phyloP scores from a whole-genome alignment of 2,329 filamentous ascomycete genomes.

The Botrytis sinoallii region DNA sequence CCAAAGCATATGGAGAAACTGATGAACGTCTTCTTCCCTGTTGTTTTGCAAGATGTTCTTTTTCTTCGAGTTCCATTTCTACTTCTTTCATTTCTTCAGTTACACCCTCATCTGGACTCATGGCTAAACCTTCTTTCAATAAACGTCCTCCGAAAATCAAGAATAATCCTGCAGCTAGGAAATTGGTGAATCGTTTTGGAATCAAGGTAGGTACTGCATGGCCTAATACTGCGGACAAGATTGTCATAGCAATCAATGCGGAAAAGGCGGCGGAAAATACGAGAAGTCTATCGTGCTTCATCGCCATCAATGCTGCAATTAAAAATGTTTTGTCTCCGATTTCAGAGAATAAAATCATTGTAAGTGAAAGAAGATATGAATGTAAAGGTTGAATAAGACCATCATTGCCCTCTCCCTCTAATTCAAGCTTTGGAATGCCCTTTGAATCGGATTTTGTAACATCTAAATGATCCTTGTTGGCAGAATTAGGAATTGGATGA shows the following conservation, averaged over 20 bases:
- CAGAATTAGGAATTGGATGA: slow-evolving; percentile 63
- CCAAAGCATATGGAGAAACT: slow-evolving; percentile 72
- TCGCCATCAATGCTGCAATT: slow-evolving; percentile 95
- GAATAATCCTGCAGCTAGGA: slow-evolving; percentile 81
- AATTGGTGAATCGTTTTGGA: slow-evolving; percentile 85
- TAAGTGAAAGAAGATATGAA: slow-evolving; percentile 86
- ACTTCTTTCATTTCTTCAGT: slow-evolving; percentile 98
- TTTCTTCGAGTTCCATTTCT: slow-evolving; percentile 88
- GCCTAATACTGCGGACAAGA: slow-evolving; percentile 87
- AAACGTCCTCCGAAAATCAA: slow-evolving; percentile 84
- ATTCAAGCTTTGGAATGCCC: slow-evolving; percentile 37
- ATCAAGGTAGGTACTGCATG: slow-evolving; percentile 89
- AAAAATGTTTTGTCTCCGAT: slow-evolving; percentile 98
- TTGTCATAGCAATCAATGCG: slow-evolving; percentile 89
- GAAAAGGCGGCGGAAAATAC: slow-evolving; percentile 95
- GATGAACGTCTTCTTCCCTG: slow-evolving; percentile 63
- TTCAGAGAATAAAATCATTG: slow-evolving; percentile 97
- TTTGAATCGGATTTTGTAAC: slow-evolving; percentile 45
- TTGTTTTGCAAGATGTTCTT: slow-evolving; percentile 73
- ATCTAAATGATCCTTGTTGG: slow-evolving; percentile 62
- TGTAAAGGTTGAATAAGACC: slow-evolving; percentile 77
- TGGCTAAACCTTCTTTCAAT: slow-evolving; percentile 80
- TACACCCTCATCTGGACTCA: slow-evolving; percentile 87
- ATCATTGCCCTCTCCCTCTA: slow-evolving; percentile 46
- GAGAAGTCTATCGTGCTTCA: slow-evolving; percentile 91